Evolutionary conservation across 1,284 basidiomycete genomes (phyloP).

Genomic region (Pisolithus thermaeus): DNA sequence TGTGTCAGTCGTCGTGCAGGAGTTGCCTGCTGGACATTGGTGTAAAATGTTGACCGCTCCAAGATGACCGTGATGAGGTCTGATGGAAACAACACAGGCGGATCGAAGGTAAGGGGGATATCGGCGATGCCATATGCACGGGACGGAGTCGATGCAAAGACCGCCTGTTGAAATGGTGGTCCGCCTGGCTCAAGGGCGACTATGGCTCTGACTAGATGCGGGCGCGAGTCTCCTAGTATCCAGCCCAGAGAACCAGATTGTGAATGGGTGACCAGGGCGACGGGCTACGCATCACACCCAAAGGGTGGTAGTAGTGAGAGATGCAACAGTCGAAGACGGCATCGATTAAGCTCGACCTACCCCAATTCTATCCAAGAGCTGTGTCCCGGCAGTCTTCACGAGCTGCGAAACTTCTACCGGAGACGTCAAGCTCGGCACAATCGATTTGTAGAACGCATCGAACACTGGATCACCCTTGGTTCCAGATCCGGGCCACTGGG

Average conservation of each 20-base stretch:
- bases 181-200: slow-evolving; percentile 44
- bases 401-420: slow-evolving; percentile 21
- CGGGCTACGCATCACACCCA: slow-evolving; percentile 29
- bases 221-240: slow-evolving; percentile 42
- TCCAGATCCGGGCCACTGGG: slow-evolving; percentile 48
- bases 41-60: slow-evolving; percentile 27
- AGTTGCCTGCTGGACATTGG: slow-evolving; percentile 37
- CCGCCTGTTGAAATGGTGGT: slow-evolving; percentile 41
- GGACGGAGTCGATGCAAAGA: slow-evolving; percentile 34
- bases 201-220: slow-evolving; percentile 37
- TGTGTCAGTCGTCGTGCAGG: slow-evolving; percentile 40
- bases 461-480: slow-evolving; percentile 40
- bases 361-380: slow-evolving; percentile 25
- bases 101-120: slow-evolving; percentile 37
- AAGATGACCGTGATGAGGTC: slow-evolving; percentile 27
- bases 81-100: slow-evolving; percentile 32
- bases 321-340: background rate
- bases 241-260: slow-evolving; percentile 44
- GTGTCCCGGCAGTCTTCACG: slow-evolving; percentile 25
- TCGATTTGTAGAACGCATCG: slow-evolving; percentile 40
- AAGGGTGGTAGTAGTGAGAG: background rate
- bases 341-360: slow-evolving; percentile 13
- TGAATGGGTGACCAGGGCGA: slow-evolving; percentile 42
- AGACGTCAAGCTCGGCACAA: slow-evolving; percentile 22
- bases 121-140: slow-evolving; percentile 41